Base-by-base conservation (phyloP, 345 rosid genomes). In the Streptanthus diversifolius region DNA sequence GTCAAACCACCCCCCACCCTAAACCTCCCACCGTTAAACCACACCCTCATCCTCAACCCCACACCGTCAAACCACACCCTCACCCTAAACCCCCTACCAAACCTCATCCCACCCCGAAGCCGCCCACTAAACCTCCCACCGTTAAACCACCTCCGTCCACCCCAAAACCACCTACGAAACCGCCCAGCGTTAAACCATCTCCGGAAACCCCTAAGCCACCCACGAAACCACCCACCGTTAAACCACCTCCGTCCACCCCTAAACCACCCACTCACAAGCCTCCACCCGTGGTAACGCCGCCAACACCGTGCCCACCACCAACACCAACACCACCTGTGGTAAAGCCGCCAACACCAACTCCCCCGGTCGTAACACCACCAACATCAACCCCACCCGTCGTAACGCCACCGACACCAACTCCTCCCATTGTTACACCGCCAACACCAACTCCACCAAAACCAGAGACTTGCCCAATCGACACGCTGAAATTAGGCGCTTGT, bases 401-500 rank as follows among this genome's bases (percentile, higher is more conserved):
- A 1, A 66, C 35, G 2, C 68, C 22, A 1, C 59, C 68, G n/a
- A 8, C 56, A 22, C 66, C 74, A 24, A 70, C 52, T 0, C 75
- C 79, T 0, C 74, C 79, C 0, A 8, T 57, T 0, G 37, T 61
- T 1, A 63, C 30, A 1, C 60, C 66, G 0, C 75, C 87, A 71
- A 63, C 33, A 29, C 82, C 82, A 22, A 13, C 37, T 1, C 69
- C 80, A 1, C 82, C 87, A 33, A 70, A 66, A 0, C 81, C 80
- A 1, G 77, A 83, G 71, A 93, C 97, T 2, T 93, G 97, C 73
- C 89, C 97, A 29, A 83, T 86, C 39, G 96, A 88, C 80, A 77
- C 93, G 0, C 66, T 92, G 5, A 92, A 92, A 83, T 78, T 93
- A 13, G 90, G 87, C 0, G 95, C 90, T 0, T 93, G 98, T 43